Conservation (phyloP, 345 rosid genomes). For the Boechera retrofracta region DNA sequence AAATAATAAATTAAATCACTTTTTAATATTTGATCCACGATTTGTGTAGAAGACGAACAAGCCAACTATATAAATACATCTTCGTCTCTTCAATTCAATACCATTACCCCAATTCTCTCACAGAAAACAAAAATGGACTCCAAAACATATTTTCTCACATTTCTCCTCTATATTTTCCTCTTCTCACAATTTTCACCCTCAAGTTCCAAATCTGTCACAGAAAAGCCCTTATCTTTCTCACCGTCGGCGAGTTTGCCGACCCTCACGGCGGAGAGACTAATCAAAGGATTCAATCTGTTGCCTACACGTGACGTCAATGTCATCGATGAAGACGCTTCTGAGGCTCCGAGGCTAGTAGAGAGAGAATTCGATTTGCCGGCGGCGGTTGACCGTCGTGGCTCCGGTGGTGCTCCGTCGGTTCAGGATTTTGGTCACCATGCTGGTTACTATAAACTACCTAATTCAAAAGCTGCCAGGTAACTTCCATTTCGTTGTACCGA, state of each 20-base stretch:
- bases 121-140: conserved; percentile 28
- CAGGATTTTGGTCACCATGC: conserved; percentile 82
- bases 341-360: conserved; percentile 49
- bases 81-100: conserved; percentile 19
- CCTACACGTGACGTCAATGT: conserved; percentile 50
- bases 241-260: conserved; percentile 36
- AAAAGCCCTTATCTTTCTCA: conserved; percentile 39
- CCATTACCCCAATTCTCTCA: conserved; percentile 13
- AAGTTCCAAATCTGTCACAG: conserved; percentile 22
- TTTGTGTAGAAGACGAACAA: not conserved
- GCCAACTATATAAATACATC: conserved; percentile 34
- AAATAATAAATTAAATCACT: not conserved
- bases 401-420: conserved; percentile 54
- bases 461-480: conserved; percentile 78
- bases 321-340: conserved; percentile 19
- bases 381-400: conserved; percentile 46
- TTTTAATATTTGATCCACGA: conserved; percentile 4
- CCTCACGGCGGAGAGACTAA: conserved; percentile 56
- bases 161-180: conserved; percentile 35
- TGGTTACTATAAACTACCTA: conserved; percentile 80
- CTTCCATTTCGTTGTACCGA: conserved; percentile 15
- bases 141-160: conserved; percentile 34
- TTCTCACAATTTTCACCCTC: conserved; percentile 27
- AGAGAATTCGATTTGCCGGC: conserved; percentile 54
- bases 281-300: conserved; percentile 62